Percentiles rank a stretch among this genome's conserved stretches.
These are phyloP conservation scores for Emergomyces africanus DNA, from an alignment of 2,329 filamentous ascomycete genomes.

Conservation along the genomic window DNA sequence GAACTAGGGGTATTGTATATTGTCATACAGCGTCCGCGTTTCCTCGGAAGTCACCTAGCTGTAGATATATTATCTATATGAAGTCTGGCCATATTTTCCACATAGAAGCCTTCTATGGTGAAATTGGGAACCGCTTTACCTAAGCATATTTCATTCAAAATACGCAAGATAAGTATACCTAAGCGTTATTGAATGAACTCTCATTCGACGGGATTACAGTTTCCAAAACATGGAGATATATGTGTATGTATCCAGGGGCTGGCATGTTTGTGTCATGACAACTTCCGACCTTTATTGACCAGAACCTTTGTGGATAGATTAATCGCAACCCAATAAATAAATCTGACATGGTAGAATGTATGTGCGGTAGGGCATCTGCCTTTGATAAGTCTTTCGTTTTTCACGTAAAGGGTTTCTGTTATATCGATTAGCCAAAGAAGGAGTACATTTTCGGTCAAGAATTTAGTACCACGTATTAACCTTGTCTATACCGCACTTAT, in stretches of 20 bases:
- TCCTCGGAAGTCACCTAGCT: background rate
- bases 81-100: background rate
- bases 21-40: background rate
- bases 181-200: background rate
- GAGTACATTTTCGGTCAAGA: background rate
- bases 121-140: background rate
- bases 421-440: background rate
- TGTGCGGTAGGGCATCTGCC: background rate
- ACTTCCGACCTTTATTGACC: background rate
- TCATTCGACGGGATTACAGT: background rate
- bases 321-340: background rate
- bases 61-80: background rate
- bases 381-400: background rate
- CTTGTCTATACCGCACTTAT: background rate
- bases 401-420: background rate
- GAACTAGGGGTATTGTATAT: background rate
- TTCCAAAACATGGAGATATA: background rate
- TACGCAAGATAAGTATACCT: background rate
- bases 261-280: background rate
- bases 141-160: background rate
- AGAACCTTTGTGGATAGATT: no score
- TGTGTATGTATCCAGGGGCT: background rate
- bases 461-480: background rate
- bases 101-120: background rate
- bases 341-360: background rate